Conservation (phyloP, 768 basidiomycete species). For the Hydnomerulius pinastri region DNA sequence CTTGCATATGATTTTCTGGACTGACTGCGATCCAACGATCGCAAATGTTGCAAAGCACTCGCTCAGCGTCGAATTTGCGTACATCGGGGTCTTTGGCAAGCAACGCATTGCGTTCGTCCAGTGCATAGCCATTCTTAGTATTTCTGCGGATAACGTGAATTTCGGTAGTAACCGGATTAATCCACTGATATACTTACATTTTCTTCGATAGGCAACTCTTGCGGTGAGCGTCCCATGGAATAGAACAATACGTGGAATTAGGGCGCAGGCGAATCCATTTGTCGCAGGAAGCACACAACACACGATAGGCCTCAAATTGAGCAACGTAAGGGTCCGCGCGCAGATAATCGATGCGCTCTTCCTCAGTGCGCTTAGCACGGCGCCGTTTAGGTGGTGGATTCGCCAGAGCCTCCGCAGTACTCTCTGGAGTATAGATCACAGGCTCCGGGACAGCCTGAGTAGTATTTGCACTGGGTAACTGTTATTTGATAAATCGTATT, state of each 20-base stretch:
- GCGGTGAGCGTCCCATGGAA: conserved; percentile 85
- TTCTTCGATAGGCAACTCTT: conserved; percentile 83
- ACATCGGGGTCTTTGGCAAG: conserved; percentile 68
- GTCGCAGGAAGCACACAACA: conserved; percentile 77
- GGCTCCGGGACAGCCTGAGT: conserved; percentile 36
- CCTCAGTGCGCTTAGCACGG: conserved; percentile 75
- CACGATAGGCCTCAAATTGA: conserved; percentile 79
- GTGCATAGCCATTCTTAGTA: conserved; percentile 56
- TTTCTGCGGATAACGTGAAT: conserved; percentile 18
- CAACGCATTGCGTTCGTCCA: conserved; percentile 59
- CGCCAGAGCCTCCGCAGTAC: conserved; percentile 41
- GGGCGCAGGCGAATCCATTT: conserved; percentile 87
- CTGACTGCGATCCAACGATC: conserved; percentile 67
- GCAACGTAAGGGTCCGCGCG: conserved; percentile 75
- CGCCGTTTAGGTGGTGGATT: conserved; percentile 63
- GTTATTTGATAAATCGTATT: conserved; percentile 9
- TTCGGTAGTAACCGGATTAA: conserved; percentile 6
- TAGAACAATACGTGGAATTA: conserved; percentile 86
- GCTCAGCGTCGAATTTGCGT: conserved; percentile 75
- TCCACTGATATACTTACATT: conserved; percentile 45
- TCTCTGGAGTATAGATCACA: conserved; percentile 46
- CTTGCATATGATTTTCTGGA: conserved; percentile 58
- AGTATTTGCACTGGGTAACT: conserved; percentile 27
- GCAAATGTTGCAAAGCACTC: conserved; percentile 68
- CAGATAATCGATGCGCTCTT: conserved; percentile 71